Evolutionary conservation across 331 rosid species (phyloP).

Genomic region (Rosa hybrid): DNA sequence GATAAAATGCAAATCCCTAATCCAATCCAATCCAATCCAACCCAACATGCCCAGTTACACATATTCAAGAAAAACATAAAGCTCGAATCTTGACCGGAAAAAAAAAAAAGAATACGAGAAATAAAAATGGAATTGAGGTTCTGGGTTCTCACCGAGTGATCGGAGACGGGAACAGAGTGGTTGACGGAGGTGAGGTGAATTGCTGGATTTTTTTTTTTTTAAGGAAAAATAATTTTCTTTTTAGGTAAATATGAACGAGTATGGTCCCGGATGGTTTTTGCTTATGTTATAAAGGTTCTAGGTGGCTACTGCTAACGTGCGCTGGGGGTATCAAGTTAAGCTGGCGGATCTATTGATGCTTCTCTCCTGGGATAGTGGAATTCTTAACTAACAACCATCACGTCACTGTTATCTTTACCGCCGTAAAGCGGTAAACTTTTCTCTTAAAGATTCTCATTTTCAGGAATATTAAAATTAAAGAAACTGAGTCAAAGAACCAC

Average conservation of each 20-base stretch:
- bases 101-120: not conserved
- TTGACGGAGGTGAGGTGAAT: not conserved
- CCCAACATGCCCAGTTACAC: constrained; percentile 9
- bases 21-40: constrained; percentile 11
- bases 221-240: not conserved
- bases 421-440: not conserved
- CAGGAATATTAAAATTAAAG: not conserved
- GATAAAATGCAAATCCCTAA: not conserved
- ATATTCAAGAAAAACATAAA: not conserved
- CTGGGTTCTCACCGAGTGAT: constrained; percentile 21
- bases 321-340: not conserved
- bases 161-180: constrained; percentile 14
- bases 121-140: not conserved
- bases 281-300: not conserved
- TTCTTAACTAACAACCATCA: not conserved
- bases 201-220: not conserved
- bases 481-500: not conserved
- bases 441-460: not conserved
- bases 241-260: not conserved
- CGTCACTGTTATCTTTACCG: not conserved
- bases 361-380: not conserved
- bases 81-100: not conserved
- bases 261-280: not conserved
- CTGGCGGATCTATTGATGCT: not conserved
- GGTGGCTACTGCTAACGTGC: not conserved